Evolutionary conservation across 345 rosid genomes (phyloP), one percentile per base, ranked within the genome.

Genomic region (Gossypium rotundifolium): DNA sequence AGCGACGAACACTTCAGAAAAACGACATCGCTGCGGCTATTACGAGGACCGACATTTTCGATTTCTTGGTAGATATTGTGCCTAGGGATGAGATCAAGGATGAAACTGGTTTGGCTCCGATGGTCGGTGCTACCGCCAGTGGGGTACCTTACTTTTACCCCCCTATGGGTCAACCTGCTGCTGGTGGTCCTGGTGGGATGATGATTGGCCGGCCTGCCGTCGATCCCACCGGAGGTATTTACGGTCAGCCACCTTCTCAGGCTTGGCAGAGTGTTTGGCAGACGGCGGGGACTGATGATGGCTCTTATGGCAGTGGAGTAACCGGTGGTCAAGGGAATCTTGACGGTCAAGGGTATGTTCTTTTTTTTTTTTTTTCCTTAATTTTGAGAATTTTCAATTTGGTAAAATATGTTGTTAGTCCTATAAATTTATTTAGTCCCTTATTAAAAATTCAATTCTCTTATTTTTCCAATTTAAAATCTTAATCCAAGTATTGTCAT

Each of bases 231-330:
- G 60, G n/a, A 38, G 93, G 90, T 4, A 88, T 90, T 53, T 88
- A 84, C 61, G 86, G 78, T 7, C 97, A 92, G 83, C 93, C 96
- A 7, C 98, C 97, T 12, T 92, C 94, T 27, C 98, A 90, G 84
- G 91, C 96, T 6, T 94, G 98, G 98, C 96, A 94, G 81, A 88
- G 92, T 44, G 94, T 88, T 33, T 92, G 97, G 97, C 94, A 92
- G 87, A 82, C 85, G 25, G 63, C 91, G 2, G 64, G 89, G 3
- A 84, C 85, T 0, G 94, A 92, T 48, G 96, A 88, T 71, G 98
- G 82, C 3, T 84, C 92, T 10, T 89, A 84, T 55, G 92, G 81
- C 11, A 87, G 87, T 79, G 93, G 90, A 22, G 91, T 83, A 18
- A 87, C 84, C 84, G 81, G 81, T 25, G 96, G 88, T 46, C 97